These are phyloP conservation scores for Xylaria digitata DNA, from an alignment of 2,329 filamentous ascomycete genomes.

Conservation along the genomic window DNA sequence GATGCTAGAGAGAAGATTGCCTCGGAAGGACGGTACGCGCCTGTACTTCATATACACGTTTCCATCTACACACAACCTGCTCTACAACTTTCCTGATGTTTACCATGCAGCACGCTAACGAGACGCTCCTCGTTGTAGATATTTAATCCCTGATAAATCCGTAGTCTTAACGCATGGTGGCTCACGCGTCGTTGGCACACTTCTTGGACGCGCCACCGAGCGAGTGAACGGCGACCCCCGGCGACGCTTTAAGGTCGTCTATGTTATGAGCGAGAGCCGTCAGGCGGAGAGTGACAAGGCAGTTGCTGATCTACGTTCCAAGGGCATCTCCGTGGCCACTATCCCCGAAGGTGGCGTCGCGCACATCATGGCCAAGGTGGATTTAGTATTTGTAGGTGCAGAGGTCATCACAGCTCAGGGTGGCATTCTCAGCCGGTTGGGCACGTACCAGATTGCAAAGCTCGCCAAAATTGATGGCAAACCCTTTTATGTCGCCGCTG, in stretches of 20 bases:
- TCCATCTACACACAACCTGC: not conserved
- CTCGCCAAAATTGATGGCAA: constrained; percentile 74
- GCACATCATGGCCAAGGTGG: constrained; percentile 80
- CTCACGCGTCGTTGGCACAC: constrained; percentile 81
- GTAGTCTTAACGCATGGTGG: constrained; percentile 93
- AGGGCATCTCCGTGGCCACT: constrained; percentile 84
- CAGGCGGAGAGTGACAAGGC: constrained; percentile 73
- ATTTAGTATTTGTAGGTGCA: constrained; percentile 74
- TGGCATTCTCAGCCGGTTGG: constrained; percentile 88
- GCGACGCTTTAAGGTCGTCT: constrained; percentile 81
- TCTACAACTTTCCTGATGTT: not conserved
- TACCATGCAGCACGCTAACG: constrained; percentile 14
- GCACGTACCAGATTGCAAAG: constrained; percentile 85
- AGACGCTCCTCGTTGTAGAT: constrained; percentile 54
- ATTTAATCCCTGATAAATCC: constrained; percentile 81
- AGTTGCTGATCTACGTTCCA: constrained; percentile 76
- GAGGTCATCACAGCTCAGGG: constrained; percentile 96
- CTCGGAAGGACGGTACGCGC: constrained; percentile 65
- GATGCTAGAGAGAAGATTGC: constrained; percentile 87
- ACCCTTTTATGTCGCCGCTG: constrained; percentile 88
- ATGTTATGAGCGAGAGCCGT: constrained; percentile 71
- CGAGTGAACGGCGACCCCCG: constrained; percentile 65
- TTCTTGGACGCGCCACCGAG: constrained; percentile 80
- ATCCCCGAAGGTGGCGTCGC: constrained; percentile 81
- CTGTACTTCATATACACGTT: not conserved